These are phyloP conservation scores for Aspergillus pseudonomiae DNA, from an alignment of 2,329 filamentous ascomycete genomes.

Conservation along the genomic window DNA sequence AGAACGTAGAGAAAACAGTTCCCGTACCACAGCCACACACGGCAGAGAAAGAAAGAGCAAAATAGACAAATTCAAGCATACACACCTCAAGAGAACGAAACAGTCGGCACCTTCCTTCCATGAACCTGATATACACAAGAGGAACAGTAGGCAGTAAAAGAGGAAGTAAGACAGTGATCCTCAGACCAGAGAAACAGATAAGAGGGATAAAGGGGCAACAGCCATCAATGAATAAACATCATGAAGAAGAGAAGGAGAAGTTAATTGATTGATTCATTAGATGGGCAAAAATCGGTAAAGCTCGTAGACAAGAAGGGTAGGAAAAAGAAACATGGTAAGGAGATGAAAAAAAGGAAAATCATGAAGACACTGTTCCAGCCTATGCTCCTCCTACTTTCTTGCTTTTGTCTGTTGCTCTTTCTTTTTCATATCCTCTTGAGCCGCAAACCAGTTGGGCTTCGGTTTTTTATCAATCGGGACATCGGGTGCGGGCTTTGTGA, in stretches of 20 bases:
- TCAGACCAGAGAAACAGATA: background rate
- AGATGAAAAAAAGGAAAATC: background rate
- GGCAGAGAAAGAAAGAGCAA: background rate
- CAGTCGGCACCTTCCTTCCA: background rate
- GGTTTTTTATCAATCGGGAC: background rate
- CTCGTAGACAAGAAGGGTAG: background rate
- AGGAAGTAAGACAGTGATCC: background rate
- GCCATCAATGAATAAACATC: background rate
- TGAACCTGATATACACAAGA: background rate
- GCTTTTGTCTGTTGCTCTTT: background rate
- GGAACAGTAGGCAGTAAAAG: background rate
- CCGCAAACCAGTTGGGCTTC: constrained; percentile 16
- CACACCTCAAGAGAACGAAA: background rate
- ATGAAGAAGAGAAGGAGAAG: constrained; percentile 1
- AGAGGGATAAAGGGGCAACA: background rate
- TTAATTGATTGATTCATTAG: constrained; percentile 4
- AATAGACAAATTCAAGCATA: background rate
- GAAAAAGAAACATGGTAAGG: background rate
- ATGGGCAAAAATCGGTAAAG: constrained; percentile 4
- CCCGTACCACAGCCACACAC: background rate
- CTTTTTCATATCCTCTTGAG: background rate
- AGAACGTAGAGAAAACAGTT: background rate
- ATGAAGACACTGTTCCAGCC: constrained; percentile 7
- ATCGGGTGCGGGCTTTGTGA: background rate
- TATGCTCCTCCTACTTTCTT: background rate